These are phyloP conservation scores for Backusella luteola DNA, from an alignment of 192 early-diverging fungal genomes.

Conservation along the genomic window DNA sequence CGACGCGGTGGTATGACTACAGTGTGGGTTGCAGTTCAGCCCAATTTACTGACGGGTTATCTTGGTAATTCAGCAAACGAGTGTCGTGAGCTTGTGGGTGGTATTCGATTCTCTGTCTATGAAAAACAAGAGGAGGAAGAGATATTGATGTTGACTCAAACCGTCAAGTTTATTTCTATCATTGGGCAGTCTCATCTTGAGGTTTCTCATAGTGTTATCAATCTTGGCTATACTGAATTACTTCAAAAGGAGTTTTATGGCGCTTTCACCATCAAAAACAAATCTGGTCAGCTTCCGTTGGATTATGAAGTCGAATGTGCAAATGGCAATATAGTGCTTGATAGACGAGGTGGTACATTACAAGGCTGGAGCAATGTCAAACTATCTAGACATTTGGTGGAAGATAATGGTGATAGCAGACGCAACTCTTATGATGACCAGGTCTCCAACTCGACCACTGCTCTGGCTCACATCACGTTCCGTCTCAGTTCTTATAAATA, in stretches of 20 bases:
- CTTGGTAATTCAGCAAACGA: constrained; percentile 41
- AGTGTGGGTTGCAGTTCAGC: constrained; percentile 80
- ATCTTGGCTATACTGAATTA: constrained; percentile 59
- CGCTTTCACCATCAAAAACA: constrained; percentile 67
- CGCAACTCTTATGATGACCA: constrained; percentile 25
- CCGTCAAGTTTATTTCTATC: constrained; percentile 74
- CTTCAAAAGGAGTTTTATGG: constrained; percentile 53
- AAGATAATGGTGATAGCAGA: not conserved
- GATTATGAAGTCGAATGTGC: constrained; percentile 59
- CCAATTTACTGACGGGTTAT: constrained; percentile 52
- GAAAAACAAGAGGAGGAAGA: constrained; percentile 47
- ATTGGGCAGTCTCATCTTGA: constrained; percentile 77
- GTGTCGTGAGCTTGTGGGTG: constrained; percentile 74
- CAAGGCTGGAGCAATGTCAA: constrained; percentile 48
- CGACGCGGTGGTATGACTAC: constrained; percentile 46
- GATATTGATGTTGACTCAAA: constrained; percentile 63
- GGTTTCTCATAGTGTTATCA: constrained; percentile 64
- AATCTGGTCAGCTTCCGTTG: constrained; percentile 66
- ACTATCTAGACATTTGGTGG: constrained; percentile 19
- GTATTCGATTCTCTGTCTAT: constrained; percentile 71
- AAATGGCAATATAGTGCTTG: constrained; percentile 51
- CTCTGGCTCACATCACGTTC: constrained; percentile 55
- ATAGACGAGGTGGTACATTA: constrained; percentile 48
- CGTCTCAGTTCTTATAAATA: constrained; percentile 49
- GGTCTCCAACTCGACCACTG: constrained; percentile 21